These are phyloP conservation scores for Diaporthe helianthi DNA, from an alignment of 2,329 filamentous ascomycete species.

Conservation along the genomic window DNA sequence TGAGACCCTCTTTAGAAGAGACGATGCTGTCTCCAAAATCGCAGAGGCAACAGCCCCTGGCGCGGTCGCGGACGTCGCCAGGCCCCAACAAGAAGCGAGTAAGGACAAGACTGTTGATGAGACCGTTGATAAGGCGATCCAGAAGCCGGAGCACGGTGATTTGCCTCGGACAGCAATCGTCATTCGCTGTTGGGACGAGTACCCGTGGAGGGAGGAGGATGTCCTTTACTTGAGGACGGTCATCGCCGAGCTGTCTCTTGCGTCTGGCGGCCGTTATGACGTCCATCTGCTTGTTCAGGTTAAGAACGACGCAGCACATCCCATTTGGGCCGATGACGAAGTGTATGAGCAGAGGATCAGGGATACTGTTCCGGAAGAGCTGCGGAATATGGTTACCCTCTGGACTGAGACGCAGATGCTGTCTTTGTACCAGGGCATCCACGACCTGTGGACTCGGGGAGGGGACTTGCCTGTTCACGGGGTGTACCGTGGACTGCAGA, in stretches of 20 bases:
- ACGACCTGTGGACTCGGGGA: conserved; percentile 73
- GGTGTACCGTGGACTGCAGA: conserved; percentile 89
- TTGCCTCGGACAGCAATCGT: conserved; percentile 76
- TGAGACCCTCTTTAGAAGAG: conserved; percentile 39
- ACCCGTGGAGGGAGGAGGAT: conserved; percentile 79
- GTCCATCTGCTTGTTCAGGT: conserved; percentile 87
- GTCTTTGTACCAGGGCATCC: conserved; percentile 85
- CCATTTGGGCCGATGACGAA: conserved; percentile 79
- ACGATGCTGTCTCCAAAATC: conserved; percentile 36
- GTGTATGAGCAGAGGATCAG: conserved; percentile 72
- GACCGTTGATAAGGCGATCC: conserved; percentile 4
- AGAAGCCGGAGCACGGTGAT: conserved; percentile 42
- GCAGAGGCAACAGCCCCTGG: conserved; percentile 31
- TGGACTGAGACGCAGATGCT: conserved; percentile 97
- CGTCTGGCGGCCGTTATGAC: conserved; percentile 86
- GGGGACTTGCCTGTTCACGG: conserved; percentile 82
- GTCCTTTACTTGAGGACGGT: conserved; percentile 83
- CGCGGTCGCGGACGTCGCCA: conserved; percentile 4
- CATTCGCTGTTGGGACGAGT: conserved; percentile 83
- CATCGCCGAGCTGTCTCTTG: conserved; percentile 80
- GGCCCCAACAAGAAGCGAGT: not conserved
- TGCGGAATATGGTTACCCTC: conserved; percentile 84
- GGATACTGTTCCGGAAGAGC: conserved; percentile 79
- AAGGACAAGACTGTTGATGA: not conserved
- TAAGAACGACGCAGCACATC: conserved; percentile 75